Conservation (phyloP, 768 basidiomycete species). For the Mycena latifolia region DNA sequence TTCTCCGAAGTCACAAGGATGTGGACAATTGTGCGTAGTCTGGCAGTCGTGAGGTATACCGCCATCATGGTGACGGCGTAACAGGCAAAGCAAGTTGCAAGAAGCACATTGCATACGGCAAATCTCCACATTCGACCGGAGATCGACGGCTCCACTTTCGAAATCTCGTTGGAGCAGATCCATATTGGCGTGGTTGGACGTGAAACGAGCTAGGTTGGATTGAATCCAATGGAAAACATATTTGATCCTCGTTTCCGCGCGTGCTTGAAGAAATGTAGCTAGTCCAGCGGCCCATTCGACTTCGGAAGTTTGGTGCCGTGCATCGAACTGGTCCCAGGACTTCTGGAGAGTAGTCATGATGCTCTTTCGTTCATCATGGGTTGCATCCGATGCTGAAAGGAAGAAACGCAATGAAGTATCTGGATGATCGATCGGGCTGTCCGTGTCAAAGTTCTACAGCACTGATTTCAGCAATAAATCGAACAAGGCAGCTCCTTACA, state of each 20-base stretch:
- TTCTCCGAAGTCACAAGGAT: slow-evolving; percentile 56
- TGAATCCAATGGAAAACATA: slow-evolving; percentile 66
- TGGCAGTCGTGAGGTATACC: slow-evolving; percentile 59
- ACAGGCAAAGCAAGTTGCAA: slow-evolving; percentile 64
- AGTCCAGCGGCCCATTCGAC: slow-evolving; percentile 55
- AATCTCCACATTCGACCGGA: slow-evolving; percentile 58
- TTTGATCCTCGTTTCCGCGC: slow-evolving; percentile 56
- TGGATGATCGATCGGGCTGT: slow-evolving; percentile 48
- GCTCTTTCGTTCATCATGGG: slow-evolving; percentile 36
- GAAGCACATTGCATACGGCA: slow-evolving; percentile 60
- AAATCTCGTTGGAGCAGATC: slow-evolving; percentile 59
- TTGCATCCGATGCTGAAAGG: slow-evolving; percentile 28
- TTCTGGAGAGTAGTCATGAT: slow-evolving; percentile 38
- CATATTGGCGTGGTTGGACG: slow-evolving; percentile 55
- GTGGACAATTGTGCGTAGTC: slow-evolving; percentile 60
- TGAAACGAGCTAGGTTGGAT: slow-evolving; percentile 62
- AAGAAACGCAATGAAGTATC: slow-evolving; percentile 54
- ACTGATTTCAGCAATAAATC: neutral
- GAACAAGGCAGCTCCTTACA: too few relatives aligned
- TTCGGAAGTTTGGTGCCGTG: slow-evolving; percentile 54
- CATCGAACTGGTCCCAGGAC: slow-evolving; percentile 47
- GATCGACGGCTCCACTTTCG: slow-evolving; percentile 55
- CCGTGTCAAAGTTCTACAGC: slow-evolving; percentile 64
- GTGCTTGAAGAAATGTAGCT: slow-evolving; percentile 48
- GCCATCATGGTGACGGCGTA: slow-evolving; percentile 55